Evolutionary conservation across 306 rosid species (phyloP), one percentile per base, ranked within the genome.

Genomic region (Oemleria cerasiformis): DNA sequence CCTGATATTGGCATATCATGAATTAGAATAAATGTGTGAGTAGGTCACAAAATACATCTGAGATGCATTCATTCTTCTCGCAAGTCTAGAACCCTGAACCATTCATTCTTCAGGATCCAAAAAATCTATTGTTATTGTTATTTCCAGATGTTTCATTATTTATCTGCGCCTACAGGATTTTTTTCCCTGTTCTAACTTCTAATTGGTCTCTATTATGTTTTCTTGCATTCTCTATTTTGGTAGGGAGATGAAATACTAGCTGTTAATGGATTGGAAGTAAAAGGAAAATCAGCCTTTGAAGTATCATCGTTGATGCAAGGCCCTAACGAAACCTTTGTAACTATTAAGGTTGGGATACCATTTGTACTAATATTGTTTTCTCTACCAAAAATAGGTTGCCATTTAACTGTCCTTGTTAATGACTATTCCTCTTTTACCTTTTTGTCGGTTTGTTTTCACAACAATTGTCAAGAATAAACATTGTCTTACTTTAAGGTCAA

Each of bases 191-290:
- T 54, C 34, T 69, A 51, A 20, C 48, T 15, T 54, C 34, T 69
- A 51, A 20, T 38, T 9, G 49, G 59, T 54, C 19, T 68, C 5
- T 25, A 50, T 19, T 58, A 17, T 56, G 19, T 54, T 34, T 57
- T 68, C 56, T 71, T 54, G 44, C 45, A 56, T 45, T 44, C 25
- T 64, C 50, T 75, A 40, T 64, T 71, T 34, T 77, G 49, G 61
- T 54, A 94, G 98, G 98, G 97, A 38, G 98, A 91, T 82, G 98
- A 94, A 94, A 61, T 91, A 50, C 69, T 94, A 83, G 89, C 96
- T 65, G 96, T 94, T 75, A 91, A 91, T 76, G 89, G 85, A 80
- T 84, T 70, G 68, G 95, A 89, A 71, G 85, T 89, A 74, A 73
- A 77, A 68, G 97, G 95, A 36, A 94, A 91, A 82, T 87, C 96